A percentile compares a stretch with the other conserved stretches of the same genome.
These are phyloP conservation scores for Irpex sp. DNA, from an alignment of 1,284 basidiomycete species.

Conservation along the genomic window DNA sequence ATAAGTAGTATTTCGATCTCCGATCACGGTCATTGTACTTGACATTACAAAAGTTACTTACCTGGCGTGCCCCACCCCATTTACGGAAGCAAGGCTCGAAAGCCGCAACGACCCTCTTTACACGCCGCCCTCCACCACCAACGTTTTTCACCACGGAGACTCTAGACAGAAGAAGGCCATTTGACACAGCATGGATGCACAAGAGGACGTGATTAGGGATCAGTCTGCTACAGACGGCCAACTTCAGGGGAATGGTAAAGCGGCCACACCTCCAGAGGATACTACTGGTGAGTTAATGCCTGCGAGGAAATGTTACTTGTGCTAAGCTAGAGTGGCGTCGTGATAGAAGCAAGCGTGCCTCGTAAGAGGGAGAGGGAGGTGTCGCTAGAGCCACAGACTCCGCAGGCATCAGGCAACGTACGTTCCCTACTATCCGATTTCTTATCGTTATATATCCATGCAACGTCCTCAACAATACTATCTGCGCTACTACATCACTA, in stretches of 20 bases:
- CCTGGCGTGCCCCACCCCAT: neutral
- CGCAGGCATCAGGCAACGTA: conserved; percentile 39
- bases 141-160: neutral
- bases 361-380: conserved; percentile 71
- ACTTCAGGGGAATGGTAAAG: neutral
- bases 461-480: conserved; percentile 1
- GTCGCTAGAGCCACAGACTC: conserved; percentile 63
- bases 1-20: neutral
- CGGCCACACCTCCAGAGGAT: conserved; percentile 9
- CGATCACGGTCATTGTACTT: neutral
- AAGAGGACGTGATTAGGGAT: neutral
- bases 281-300: neutral
- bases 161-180: neutral
- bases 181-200: neutral
- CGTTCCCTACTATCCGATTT: conserved; percentile 18
- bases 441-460: conserved; percentile 11
- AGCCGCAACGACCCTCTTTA: neutral
- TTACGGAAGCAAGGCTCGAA: neutral
- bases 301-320: neutral
- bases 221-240: neutral
- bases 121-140: neutral
- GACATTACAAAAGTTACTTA: conserved; percentile 3
- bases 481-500: neutral
- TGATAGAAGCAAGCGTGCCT: conserved; percentile 12
- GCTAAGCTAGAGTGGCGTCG: neutral